These are phyloP conservation scores for Ceratocystis papillata DNA, from an alignment of 2,329 filamentous ascomycete genomes.

Conservation along the genomic window DNA sequence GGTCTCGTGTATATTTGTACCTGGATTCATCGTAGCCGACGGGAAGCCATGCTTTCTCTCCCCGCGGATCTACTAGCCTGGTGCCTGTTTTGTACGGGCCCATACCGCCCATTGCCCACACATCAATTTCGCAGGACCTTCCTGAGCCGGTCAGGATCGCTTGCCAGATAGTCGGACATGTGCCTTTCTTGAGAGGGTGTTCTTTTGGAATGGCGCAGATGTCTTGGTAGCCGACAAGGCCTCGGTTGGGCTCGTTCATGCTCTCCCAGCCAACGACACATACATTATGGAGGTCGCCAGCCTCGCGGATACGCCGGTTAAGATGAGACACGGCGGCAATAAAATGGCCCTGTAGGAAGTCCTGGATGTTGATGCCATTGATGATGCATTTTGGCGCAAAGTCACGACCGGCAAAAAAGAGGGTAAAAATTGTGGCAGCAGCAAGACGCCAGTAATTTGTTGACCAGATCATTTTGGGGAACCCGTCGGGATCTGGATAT, in stretches of 20 bases:
- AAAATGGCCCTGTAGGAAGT: constrained; percentile 84
- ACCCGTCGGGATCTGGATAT: constrained; percentile 70
- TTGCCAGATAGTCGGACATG: constrained; percentile 89
- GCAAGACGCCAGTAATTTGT: constrained; percentile 89
- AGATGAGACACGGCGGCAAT: constrained; percentile 69
- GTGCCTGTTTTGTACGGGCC: constrained; percentile 84
- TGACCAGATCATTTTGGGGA: constrained; percentile 99
- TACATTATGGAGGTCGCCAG: constrained; percentile 75
- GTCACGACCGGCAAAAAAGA: constrained; percentile 83
- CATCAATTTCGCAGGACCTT: constrained; percentile 76
- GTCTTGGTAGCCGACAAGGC: constrained; percentile 73
- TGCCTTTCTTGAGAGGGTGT: constrained; percentile 85
- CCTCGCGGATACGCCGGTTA: constrained; percentile 74
- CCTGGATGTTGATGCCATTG: constrained; percentile 88
- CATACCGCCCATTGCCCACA: constrained; percentile 86
- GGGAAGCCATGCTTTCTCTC: constrained; percentile 73
- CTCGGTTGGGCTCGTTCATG: constrained; percentile 87
- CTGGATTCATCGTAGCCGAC: constrained; percentile 62
- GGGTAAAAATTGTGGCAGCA: constrained; percentile 80
- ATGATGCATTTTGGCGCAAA: constrained; percentile 96
- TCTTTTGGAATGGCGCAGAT: constrained; percentile 71
- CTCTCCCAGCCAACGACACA: constrained; percentile 93
- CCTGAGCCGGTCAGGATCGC: constrained; percentile 86
- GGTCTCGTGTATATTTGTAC: constrained; percentile 83
- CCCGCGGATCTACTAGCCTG: constrained; percentile 75